These are phyloP conservation scores for Anthostomella pinea DNA, from an alignment of 2,329 filamentous ascomycete genomes.

Conservation along the genomic window DNA sequence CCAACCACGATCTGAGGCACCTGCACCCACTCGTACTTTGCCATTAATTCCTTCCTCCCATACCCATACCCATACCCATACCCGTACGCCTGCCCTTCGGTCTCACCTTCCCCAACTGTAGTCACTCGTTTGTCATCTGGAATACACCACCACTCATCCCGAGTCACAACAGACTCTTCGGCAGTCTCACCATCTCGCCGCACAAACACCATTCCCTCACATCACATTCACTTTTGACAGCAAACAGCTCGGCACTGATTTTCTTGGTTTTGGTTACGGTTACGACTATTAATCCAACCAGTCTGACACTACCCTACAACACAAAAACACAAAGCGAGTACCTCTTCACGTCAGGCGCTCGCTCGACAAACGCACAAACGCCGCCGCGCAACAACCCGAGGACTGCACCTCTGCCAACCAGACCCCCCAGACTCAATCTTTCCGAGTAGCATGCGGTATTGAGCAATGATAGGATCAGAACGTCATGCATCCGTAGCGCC, in stretches of 20 bases:
- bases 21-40: constrained; percentile 8
- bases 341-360: constrained; percentile 16
- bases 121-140: constrained; percentile 29
- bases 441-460: constrained; percentile 23
- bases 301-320: constrained; percentile 17
- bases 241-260: too few relatives aligned
- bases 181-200: constrained; percentile 12
- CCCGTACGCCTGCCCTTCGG: constrained; percentile 4
- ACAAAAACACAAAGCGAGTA: constrained; percentile 18
- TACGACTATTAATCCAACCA: constrained; percentile 26
- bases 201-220: constrained; percentile 19
- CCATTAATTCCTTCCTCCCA: constrained; percentile 15
- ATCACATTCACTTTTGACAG: constrained; percentile 20
- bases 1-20: constrained; percentile 19
- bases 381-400: background rate
- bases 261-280: constrained; percentile 24
- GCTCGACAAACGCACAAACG: constrained; percentile 5
- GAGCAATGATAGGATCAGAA: constrained; percentile 25
- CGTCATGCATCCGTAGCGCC: constrained; percentile 25
- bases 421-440: constrained; percentile 3
- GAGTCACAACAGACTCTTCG: constrained; percentile 6
- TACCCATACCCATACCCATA: too few relatives aligned
- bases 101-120: constrained; percentile 30
- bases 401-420: constrained; percentile 3
- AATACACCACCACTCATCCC: constrained; percentile 5